These are phyloP conservation scores for Skeletonema tropicum DNA, from an alignment of 108 stramenopile species.

Conservation along the genomic window DNA sequence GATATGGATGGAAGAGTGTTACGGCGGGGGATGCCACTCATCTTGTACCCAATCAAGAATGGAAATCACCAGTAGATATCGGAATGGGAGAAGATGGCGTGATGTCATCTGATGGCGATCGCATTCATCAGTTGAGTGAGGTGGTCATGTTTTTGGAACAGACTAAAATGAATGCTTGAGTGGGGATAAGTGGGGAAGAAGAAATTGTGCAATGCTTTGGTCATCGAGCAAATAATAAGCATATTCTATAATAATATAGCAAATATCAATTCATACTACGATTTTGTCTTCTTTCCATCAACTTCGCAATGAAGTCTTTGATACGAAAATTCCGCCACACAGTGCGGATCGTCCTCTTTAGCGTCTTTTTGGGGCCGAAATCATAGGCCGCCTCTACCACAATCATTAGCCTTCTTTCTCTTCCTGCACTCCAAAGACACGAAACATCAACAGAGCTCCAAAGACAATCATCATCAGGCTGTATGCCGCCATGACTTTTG, in stretches of 20 bases:
- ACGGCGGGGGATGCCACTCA: conserved; percentile 20
- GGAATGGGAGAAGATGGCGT: conserved; percentile 10
- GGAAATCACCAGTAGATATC: not conserved
- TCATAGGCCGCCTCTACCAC: not conserved
- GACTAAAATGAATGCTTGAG: conserved; percentile 48
- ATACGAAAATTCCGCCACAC: not conserved
- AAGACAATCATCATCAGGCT: conserved; percentile 20
- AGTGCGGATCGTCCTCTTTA: not conserved
- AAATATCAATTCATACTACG: not conserved
- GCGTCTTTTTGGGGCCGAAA: not conserved
- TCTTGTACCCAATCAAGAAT: conserved; percentile 37
- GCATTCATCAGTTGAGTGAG: conserved; percentile 38
- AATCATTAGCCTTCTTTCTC: not conserved
- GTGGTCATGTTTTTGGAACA: conserved; percentile 57
- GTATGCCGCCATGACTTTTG: conserved; percentile 13
- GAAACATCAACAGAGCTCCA: conserved; percentile 11
- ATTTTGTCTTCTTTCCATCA: not conserved
- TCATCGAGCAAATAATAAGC: too few relatives aligned
- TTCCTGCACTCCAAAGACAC: conserved; percentile 6
- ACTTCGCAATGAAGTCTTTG: not conserved
- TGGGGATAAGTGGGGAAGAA: not conserved
- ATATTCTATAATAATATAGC: not conserved
- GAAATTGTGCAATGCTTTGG: not conserved
- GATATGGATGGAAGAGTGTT: conserved; percentile 35
- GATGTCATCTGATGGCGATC: conserved; percentile 10